A percentile compares a stretch with the other conserved stretches of the same genome.
Evolutionary conservation across 441 rosid species (phyloP).

Genomic region (Gossypium trilobum): DNA sequence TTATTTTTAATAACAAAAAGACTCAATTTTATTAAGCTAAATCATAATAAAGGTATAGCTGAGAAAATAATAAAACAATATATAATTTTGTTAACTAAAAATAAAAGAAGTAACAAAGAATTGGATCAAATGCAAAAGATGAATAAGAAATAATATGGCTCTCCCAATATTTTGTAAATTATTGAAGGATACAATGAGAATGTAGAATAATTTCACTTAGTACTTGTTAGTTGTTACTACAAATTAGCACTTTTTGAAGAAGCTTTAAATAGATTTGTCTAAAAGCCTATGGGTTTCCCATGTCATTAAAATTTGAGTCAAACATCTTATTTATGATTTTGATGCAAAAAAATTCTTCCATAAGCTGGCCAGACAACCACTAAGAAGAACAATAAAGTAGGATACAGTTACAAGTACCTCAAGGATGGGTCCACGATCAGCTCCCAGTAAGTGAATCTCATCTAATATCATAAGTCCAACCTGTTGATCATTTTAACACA

Average conservation of each 20-base stretch:
- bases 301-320: not conserved
- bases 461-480: slow-evolving; percentile 96
- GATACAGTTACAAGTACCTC: slow-evolving; percentile 52
- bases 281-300: not conserved
- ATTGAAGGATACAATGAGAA: not conserved
- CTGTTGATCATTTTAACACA: slow-evolving; percentile 35
- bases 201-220: not conserved
- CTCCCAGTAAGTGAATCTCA: slow-evolving; percentile 98
- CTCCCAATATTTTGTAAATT: not conserved
- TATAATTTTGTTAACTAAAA: not conserved
- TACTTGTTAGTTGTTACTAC: not conserved
- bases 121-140: not conserved
- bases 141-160: not conserved
- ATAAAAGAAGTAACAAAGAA: not conserved
- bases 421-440: slow-evolving; percentile 98
- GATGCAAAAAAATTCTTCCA: not conserved
- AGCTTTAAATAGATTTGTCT: not conserved
- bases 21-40: not conserved
- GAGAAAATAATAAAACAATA: not conserved
- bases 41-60: not conserved
- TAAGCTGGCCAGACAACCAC: not conserved
- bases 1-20: not conserved
- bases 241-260: not conserved
- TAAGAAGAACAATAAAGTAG: not conserved
- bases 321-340: not conserved